Conservation (phyloP, 2,329 filamentous ascomycete genomes). For the Diplodia scrobiculata region DNA sequence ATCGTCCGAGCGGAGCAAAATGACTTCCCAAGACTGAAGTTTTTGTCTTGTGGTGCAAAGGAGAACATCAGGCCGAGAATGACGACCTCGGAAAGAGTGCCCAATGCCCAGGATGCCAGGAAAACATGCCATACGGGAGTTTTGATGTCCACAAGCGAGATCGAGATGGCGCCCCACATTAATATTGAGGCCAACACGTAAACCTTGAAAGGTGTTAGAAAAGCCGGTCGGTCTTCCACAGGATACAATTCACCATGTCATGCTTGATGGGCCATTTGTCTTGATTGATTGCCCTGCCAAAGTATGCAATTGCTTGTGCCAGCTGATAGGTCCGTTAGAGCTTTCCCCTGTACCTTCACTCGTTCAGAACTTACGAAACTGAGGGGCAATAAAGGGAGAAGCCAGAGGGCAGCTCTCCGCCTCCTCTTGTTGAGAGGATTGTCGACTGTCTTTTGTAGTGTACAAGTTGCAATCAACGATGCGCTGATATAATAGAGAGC, state of each 20-base stretch:
- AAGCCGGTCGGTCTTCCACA: neutral
- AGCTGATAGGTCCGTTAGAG: neutral
- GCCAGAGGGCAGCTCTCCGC: neutral
- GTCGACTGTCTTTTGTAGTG: neutral
- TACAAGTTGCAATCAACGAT: neutral
- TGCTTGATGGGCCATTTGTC: neutral
- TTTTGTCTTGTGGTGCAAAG: neutral
- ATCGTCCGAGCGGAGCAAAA: neutral
- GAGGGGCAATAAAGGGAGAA: neutral
- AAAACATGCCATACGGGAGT: neutral
- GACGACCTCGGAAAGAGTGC: neutral
- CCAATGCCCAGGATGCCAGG: neutral
- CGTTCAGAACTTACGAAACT: neutral
- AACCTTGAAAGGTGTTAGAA: neutral
- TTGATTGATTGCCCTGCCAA: neutral
- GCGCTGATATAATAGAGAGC: neutral
- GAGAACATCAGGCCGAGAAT: neutral
- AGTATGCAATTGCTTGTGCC: neutral
- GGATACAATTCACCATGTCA: neutral
- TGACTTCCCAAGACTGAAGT: neutral
- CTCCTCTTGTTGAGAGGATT: neutral
- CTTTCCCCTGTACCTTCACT: neutral
- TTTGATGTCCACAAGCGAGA: neutral
- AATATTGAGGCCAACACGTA: neutral
- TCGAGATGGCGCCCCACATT: neutral